Conservation (phyloP, 495 filamentous ascomycete species). For the Aspergillus nidulans region DNA sequence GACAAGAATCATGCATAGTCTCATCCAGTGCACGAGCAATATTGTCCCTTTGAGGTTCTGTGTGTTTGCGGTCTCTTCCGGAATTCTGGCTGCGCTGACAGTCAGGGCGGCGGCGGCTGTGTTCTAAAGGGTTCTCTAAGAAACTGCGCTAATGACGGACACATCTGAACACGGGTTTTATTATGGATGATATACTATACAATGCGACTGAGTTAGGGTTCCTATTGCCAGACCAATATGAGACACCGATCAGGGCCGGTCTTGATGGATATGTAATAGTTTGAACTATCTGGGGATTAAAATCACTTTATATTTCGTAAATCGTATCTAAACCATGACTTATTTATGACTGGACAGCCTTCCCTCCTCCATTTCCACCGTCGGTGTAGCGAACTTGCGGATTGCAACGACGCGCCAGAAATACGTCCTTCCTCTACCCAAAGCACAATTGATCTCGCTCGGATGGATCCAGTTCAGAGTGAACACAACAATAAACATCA, state of each 20-base stretch:
- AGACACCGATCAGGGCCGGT: too few species aligned
- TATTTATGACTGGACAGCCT: not conserved
- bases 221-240: too few species aligned
- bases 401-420: slow-evolving; percentile 15
- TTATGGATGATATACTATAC: too few species aligned
- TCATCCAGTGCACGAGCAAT: slow-evolving; percentile 20
- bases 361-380: slow-evolving; percentile 10
- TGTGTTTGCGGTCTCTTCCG: slow-evolving; percentile 12
- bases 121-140: too few species aligned
- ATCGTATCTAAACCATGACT: not conserved
- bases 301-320: too few species aligned
- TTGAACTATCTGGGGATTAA: too few species aligned
- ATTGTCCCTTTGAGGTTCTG: slow-evolving; percentile 13
- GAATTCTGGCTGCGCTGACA: too few species aligned
- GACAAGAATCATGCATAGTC: slow-evolving; percentile 19
- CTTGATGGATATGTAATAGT: too few species aligned
- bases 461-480: slow-evolving; percentile 41
- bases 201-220: too few species aligned
- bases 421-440: slow-evolving; percentile 17
- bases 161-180: too few species aligned
- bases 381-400: slow-evolving; percentile 13
- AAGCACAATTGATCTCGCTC: slow-evolving; percentile 18
- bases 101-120: too few species aligned
- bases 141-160: too few species aligned
- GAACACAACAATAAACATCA: slow-evolving; percentile 53